Conservation (phyloP, 2,329 filamentous ascomycete genomes). For the Penicillium sp. region DNA sequence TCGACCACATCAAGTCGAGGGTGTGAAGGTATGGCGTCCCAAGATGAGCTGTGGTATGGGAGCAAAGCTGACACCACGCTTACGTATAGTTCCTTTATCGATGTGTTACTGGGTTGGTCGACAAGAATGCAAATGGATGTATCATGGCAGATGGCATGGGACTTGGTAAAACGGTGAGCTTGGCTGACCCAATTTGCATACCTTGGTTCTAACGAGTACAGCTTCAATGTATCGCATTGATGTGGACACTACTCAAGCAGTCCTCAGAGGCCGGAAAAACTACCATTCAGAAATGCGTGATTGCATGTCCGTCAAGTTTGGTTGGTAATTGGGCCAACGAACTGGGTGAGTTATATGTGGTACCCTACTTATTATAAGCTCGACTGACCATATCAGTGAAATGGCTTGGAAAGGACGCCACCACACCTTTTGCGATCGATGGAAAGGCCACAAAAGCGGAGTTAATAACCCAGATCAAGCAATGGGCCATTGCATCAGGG, state of each 20-base stretch:
- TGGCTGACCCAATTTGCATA: not conserved
- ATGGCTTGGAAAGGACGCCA: slow-evolving; percentile 90
- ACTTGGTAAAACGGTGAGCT: slow-evolving; percentile 75
- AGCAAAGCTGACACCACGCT: slow-evolving; percentile 15
- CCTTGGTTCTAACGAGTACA: slow-evolving; percentile 30
- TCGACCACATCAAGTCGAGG: slow-evolving; percentile 94
- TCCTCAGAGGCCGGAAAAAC: slow-evolving; percentile 91
- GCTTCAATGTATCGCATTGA: slow-evolving; percentile 89
- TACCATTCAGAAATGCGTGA: slow-evolving; percentile 94
- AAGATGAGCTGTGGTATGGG: not conserved
- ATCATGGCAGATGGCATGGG: slow-evolving; percentile 99
- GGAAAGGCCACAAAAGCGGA: slow-evolving; percentile 96
- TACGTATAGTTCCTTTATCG: slow-evolving; percentile 74
- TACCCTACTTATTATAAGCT: not conserved
- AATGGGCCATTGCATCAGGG: slow-evolving; percentile 93
- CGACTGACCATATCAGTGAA: slow-evolving; percentile 57
- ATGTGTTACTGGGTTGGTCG: slow-evolving; percentile 92
- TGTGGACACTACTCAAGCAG: slow-evolving; percentile 97
- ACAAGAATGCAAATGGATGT: slow-evolving; percentile 89
- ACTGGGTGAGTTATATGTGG: slow-evolving; percentile 49
- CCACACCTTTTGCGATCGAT: slow-evolving; percentile 92
- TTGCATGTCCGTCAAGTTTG: slow-evolving; percentile 93
- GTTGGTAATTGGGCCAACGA: slow-evolving; percentile 99
- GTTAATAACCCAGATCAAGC: slow-evolving; percentile 80
- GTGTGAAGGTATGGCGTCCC: slow-evolving; percentile 66